A percentile compares a stretch with the other conserved stretches of the same genome.
Evolutionary conservation across 352 stramenopile genomes (phyloP).

Genomic region (Globisporangium uncinulatum): DNA sequence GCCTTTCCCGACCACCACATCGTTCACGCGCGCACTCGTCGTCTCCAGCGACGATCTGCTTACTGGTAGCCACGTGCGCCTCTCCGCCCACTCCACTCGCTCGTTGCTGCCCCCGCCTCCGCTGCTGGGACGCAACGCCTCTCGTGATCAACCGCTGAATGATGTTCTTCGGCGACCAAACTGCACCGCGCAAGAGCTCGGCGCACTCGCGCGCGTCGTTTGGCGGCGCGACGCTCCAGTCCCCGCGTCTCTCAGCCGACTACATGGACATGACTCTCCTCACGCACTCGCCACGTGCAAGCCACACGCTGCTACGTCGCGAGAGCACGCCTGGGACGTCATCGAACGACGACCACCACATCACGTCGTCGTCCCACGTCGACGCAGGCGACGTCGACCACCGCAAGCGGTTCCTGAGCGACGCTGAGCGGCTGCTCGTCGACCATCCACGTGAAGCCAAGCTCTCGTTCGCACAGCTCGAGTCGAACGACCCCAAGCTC

Average conservation of each 20-base stretch:
- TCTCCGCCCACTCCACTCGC: not conserved
- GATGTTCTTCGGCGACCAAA: conserved; percentile 11
- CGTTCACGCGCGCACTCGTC: not conserved
- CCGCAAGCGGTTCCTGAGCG: conserved; percentile 55
- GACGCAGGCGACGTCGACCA: conserved; percentile 21
- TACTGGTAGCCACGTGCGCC: conserved; percentile 3
- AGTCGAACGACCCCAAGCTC: conserved; percentile 41
- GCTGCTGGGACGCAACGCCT: conserved; percentile 2
- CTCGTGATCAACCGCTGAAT: conserved; percentile 4
- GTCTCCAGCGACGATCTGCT: not conserved
- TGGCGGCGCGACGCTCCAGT: conserved; percentile 7
- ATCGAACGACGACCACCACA: not conserved
- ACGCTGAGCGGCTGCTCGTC: conserved; percentile 45
- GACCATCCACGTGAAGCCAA: conserved; percentile 40
- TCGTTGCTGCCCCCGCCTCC: not conserved
- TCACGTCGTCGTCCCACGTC: not conserved
- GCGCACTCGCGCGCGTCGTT: conserved; percentile 2
- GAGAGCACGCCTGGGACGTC: conserved; percentile 15
- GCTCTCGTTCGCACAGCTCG: conserved; percentile 49
- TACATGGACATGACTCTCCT: conserved; percentile 13
- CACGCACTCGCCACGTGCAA: conserved; percentile 4
- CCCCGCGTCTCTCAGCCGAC: conserved; percentile 9
- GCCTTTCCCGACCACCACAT: conserved; percentile 2
- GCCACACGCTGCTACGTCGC: conserved; percentile 2
- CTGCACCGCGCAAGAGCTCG: conserved; percentile 9